These are phyloP conservation scores for Saccharomycopsis schoenii DNA, from an alignment of 805 yeast species.

Conservation along the genomic window DNA sequence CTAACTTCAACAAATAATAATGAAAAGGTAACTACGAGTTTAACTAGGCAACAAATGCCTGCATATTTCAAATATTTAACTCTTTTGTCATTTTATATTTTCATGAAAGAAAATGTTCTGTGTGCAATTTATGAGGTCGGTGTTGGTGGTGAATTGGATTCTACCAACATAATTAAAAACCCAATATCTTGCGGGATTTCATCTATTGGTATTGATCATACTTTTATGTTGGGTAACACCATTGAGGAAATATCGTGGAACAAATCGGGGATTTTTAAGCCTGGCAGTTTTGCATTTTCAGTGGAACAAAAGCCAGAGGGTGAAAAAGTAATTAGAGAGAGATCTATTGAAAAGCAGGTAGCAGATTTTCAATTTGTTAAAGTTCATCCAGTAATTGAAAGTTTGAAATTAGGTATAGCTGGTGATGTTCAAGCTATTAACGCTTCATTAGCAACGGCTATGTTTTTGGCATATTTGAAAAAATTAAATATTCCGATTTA, in stretches of 20 bases:
- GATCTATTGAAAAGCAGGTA: conserved; percentile 57
- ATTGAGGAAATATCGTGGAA: conserved; percentile 91
- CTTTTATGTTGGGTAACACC: conserved; percentile 75
- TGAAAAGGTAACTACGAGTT: conserved; percentile 52
- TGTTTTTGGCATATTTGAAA: conserved; percentile 52
- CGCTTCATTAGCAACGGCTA: conserved; percentile 77
- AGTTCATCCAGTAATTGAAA: conserved; percentile 29
- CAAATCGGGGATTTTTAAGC: conserved; percentile 86
- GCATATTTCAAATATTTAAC: conserved; percentile 91
- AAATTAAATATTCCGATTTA: conserved; percentile 34
- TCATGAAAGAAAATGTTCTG: conserved; percentile 79
- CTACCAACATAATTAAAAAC: conserved; percentile 75
- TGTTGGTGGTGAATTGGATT: conserved; percentile 94
- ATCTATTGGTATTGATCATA: conserved; percentile 87
- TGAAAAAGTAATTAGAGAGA: conserved; percentile 42
- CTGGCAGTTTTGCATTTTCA: conserved; percentile 53
- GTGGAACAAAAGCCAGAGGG: conserved; percentile 52
- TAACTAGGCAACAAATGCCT: conserved; percentile 69
- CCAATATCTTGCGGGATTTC: conserved; percentile 85
- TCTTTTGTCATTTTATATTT: conserved; percentile 81
- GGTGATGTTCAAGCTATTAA: conserved; percentile 81
- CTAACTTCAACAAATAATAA: conserved; percentile 52
- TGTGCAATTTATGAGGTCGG: conserved; percentile 97
- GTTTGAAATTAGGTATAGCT: conserved; percentile 55
- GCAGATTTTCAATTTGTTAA: conserved; percentile 45